Percentiles rank a stretch among this genome's conserved stretches.
These are phyloP conservation scores for Dichotomocladium elegans DNA, from an alignment of 371 early-diverging fungal species.

Conservation along the genomic window DNA sequence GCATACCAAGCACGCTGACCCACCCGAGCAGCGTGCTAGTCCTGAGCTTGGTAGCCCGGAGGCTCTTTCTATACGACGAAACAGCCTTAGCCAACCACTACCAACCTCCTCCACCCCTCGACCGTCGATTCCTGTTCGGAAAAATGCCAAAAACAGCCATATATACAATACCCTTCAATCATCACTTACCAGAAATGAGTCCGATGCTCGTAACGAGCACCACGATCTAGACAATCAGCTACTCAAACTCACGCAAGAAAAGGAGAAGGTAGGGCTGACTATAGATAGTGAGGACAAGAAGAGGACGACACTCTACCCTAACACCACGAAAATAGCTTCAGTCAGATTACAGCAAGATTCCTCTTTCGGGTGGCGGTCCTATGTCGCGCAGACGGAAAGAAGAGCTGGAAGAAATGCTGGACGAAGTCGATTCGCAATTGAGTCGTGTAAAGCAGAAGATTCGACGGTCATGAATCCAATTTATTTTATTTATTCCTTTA, in stretches of 20 bases:
- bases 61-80: neutral
- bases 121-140: too few relatives aligned
- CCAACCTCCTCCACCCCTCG: neutral
- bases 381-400: constrained; percentile 49
- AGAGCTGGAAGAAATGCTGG: constrained; percentile 51
- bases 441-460: constrained; percentile 32
- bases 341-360: constrained; percentile 54
- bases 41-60: too few relatives aligned
- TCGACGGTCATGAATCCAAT: constrained; percentile 9
- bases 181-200: constrained; percentile 3
- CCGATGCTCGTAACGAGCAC: neutral
- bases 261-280: constrained; percentile 15
- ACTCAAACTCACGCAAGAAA: constrained; percentile 12
- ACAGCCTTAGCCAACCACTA: neutral
- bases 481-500: neutral
- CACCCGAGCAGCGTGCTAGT: too few relatives aligned
- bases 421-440: constrained; percentile 36
- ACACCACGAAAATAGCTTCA: constrained; percentile 22
- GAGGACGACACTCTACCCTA: neutral
- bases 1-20: too few relatives aligned
- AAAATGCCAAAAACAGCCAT: neutral
- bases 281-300: neutral
- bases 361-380: constrained; percentile 53
- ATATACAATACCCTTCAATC: constrained; percentile 6
- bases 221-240: constrained; percentile 16